A percentile compares a stretch with the other conserved stretches of the same genome.
phyloP scores from a whole-genome alignment of 805 yeast species.

The Monosporozyma siamensis region DNA sequence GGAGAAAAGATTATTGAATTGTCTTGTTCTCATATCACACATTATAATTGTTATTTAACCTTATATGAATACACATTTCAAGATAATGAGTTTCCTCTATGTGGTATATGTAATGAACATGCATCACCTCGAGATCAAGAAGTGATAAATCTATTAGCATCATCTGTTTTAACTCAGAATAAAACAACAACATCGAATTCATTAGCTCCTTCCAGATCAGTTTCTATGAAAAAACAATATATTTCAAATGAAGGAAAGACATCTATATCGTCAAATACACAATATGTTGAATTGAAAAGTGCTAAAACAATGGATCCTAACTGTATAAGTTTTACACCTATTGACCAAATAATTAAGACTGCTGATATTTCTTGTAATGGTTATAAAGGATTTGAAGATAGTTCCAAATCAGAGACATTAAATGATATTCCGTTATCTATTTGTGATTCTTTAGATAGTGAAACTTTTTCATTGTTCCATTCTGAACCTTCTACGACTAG shows the following conservation, averaged over 20 bases:
- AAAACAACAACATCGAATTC: neutral
- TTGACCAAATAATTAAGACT: constrained; percentile 23
- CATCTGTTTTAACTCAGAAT: constrained; percentile 10
- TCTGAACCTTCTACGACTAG: neutral
- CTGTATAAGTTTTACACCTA: constrained; percentile 18
- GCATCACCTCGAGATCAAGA: constrained; percentile 26
- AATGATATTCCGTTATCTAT: constrained; percentile 1
- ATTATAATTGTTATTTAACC: constrained; percentile 34
- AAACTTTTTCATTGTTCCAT: neutral
- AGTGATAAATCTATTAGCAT: constrained; percentile 20
- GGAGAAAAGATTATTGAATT: constrained; percentile 38
- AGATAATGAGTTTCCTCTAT: constrained; percentile 16
- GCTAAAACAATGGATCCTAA: constrained; percentile 3
- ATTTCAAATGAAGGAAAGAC: neutral
- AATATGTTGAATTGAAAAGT: constrained; percentile 15
- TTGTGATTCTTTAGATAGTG: neutral
- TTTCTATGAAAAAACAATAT: neutral
- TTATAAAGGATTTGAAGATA: constrained; percentile 12
- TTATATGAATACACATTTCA: constrained; percentile 4
- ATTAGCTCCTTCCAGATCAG: neutral
- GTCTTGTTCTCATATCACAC: constrained; percentile 37
- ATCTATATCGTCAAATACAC: no score
- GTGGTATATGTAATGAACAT: constrained; percentile 20
- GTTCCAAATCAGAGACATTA: neutral
- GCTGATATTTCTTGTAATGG: constrained; percentile 26